These are phyloP conservation scores for Pachysandra terminalis DNA, from an alignment of 164 flowering plant genomes.

Conservation along the genomic window DNA sequence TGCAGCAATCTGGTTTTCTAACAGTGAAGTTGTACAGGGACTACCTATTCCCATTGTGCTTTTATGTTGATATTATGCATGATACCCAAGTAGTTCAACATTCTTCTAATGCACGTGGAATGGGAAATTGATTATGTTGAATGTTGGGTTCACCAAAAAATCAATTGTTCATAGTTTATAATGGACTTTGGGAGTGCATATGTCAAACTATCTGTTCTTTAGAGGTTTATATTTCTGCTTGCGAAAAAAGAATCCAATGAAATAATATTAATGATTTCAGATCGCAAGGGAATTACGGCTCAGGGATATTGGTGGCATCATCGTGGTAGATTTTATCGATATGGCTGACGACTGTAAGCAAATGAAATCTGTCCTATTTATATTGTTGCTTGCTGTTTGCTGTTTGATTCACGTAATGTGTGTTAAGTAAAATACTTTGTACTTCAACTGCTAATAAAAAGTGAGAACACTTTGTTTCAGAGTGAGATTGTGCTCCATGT, in stretches of 20 bases:
- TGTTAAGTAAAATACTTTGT: too few species aligned
- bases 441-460: too few species aligned
- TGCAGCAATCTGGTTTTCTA: neutral
- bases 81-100: too few species aligned
- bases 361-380: neutral
- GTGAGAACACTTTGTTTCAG: too few species aligned
- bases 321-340: slow-evolving; percentile 96
- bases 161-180: too few species aligned
- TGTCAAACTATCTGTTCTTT: neutral
- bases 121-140: neutral
- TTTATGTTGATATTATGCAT: neutral
- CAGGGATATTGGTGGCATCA: slow-evolving; percentile 96
- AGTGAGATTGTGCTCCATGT: too few species aligned
- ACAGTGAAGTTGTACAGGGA: neutral
- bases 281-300: slow-evolving; percentile 95
- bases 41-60: neutral
- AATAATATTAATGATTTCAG: slow-evolving; percentile 37
- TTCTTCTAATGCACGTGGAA: neutral
- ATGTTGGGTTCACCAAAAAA: neutral
- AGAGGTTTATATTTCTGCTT: neutral
- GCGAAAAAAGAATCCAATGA: slow-evolving; percentile 3
- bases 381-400: neutral
- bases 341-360: slow-evolving; percentile 83
- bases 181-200: neutral
- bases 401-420: neutral